Evolutionary conservation across 2,329 filamentous ascomycete species (phyloP).

Genomic region (Ophiostoma australiae): DNA sequence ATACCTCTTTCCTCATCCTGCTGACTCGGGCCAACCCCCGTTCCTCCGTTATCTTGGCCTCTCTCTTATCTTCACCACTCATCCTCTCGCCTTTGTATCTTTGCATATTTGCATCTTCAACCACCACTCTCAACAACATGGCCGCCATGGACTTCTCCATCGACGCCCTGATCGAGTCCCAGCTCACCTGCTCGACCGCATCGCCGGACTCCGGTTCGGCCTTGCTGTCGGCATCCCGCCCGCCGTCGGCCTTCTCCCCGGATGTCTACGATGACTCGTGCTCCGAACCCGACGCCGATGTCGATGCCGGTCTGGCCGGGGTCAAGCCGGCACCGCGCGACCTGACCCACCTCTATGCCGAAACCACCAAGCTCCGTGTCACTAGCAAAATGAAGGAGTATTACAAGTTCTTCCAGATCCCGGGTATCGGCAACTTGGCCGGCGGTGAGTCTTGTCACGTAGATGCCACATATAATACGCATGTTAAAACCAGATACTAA

Average conservation of each 20-base stretch:
- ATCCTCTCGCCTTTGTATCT: not conserved
- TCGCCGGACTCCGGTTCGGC: not conserved
- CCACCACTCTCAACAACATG: not conserved
- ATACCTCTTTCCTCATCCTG: slow-evolving; percentile 5
- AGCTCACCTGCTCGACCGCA: slow-evolving; percentile 5
- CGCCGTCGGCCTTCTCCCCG: not conserved
- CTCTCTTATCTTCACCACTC: not conserved
- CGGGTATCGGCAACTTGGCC: slow-evolving; percentile 57
- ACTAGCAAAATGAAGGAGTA: slow-evolving; percentile 70
- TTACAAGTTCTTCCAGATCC: slow-evolving; percentile 75
- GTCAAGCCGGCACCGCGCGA: slow-evolving; percentile 53
- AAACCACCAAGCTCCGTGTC: slow-evolving; percentile 58
- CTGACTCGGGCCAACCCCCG: not conserved
- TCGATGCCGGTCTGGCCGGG: slow-evolving; percentile 32
- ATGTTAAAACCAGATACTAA: not conserved
- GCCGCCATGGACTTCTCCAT: slow-evolving; percentile 18
- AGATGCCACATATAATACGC: not conserved
- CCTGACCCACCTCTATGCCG: slow-evolving; percentile 73
- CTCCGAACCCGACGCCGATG: slow-evolving; percentile 22
- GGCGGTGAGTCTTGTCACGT: slow-evolving; percentile 47
- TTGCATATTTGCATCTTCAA: not conserved
- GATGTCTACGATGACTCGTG: not conserved
- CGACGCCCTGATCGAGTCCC: slow-evolving; percentile 20
- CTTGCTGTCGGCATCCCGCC: slow-evolving; percentile 5
- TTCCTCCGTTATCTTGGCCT: not conserved